These are phyloP conservation scores for Artemisia argyi DNA, from an alignment of 129 eudicot species.

Conservation along the genomic window DNA sequence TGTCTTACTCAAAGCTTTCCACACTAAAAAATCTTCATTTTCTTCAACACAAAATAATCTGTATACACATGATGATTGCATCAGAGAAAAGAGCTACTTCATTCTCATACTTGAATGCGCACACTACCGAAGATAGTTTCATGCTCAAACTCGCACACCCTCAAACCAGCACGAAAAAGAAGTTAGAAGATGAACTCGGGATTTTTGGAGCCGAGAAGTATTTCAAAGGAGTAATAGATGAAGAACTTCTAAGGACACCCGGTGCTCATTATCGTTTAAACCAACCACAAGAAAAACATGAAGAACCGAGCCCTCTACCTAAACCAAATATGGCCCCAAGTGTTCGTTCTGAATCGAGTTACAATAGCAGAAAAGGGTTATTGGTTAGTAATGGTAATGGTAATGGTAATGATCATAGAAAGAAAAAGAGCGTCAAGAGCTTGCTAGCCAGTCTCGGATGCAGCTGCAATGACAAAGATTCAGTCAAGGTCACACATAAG, in stretches of 20 bases:
- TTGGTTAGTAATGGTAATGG: conserved; percentile 23
- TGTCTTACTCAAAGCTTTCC: conserved; percentile 11
- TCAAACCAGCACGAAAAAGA: conserved; percentile 18
- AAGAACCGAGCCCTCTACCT: conserved; percentile 18
- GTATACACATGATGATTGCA: conserved; percentile 10
- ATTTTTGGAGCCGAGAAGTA: conserved; percentile 89
- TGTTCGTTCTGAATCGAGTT: conserved; percentile 68
- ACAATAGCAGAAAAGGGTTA: conserved; percentile 63
- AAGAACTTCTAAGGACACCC: conserved; percentile 17
- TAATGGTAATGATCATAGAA: conserved; percentile 33
- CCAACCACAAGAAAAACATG: conserved; percentile 24
- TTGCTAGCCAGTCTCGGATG: conserved; percentile 55
- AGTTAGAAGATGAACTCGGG: conserved; percentile 66
- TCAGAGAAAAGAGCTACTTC: conserved; percentile 28
- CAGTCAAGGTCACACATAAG: conserved; percentile 40
- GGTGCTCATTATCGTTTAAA: conserved; percentile 6
- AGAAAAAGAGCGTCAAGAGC: conserved; percentile 39
- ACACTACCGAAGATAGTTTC: conserved; percentile 32
- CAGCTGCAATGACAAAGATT: conserved; percentile 50
- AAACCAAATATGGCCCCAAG: conserved; percentile 41
- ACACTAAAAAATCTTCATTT: conserved; percentile 17
- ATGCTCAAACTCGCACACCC: conserved; percentile 20
- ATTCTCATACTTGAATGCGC: conserved; percentile 49
- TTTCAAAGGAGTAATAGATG: conserved; percentile 67
- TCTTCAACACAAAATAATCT: not conserved